Conservation (phyloP, 192 early-diverging fungal genomes). For the Gorgonomyces haynaldii region DNA sequence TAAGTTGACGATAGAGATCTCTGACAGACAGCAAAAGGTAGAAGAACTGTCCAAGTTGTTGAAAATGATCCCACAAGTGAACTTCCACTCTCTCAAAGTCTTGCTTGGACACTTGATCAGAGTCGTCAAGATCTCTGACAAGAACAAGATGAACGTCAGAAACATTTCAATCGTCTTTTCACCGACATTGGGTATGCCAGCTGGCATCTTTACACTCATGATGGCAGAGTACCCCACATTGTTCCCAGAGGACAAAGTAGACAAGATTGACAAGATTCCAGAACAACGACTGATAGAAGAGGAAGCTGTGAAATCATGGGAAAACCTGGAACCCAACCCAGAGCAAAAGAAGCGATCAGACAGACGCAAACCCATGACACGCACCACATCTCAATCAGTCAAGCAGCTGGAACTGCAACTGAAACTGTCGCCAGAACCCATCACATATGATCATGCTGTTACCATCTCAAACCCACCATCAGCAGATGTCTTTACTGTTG, state of each 20-base stretch:
- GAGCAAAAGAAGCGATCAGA: no score
- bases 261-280: no score
- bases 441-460: no score
- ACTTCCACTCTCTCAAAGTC: conserved; percentile 80
- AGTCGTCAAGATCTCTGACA: conserved; percentile 68
- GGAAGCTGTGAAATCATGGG: no score
- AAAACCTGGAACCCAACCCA: no score
- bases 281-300: no score
- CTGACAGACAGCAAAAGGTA: conserved; percentile 69
- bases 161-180: conserved; percentile 96
- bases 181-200: conserved; percentile 87
- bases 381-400: no score
- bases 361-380: no score
- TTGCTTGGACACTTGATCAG: conserved; percentile 83
- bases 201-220: conserved; percentile 83
- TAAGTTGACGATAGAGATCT: conserved; percentile 40
- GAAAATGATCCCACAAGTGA: conserved; percentile 63
- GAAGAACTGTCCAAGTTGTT: conserved; percentile 71
- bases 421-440: no score
- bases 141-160: conserved; percentile 90
- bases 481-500: no score
- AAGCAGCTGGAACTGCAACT: no score
- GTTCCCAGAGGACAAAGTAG: conserved; percentile 22
- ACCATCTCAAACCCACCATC: no score
- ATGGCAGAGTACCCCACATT: conserved; percentile 62